Conservation (phyloP, 1,139 yeast genomes). For the Pneumocystis carinii region DNA sequence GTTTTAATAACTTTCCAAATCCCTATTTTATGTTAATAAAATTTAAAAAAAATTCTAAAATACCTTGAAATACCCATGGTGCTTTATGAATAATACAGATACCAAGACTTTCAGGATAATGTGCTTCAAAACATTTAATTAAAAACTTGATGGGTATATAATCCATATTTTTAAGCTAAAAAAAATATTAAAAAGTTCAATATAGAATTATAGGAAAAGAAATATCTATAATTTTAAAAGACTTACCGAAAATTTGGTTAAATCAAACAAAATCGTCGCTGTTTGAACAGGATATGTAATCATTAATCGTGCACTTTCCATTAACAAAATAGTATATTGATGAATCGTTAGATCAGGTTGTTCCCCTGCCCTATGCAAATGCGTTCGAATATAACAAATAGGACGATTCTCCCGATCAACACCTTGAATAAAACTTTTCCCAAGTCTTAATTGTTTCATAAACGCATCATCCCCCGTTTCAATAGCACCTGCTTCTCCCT, state of each 20-base stretch:
- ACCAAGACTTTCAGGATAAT: constrained; percentile 76
- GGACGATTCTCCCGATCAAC: constrained; percentile 52
- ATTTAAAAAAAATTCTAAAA: not conserved
- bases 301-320: constrained; percentile 55
- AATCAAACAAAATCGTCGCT: constrained; percentile 48
- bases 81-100: constrained; percentile 67
- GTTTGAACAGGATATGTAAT: constrained; percentile 53
- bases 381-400: constrained; percentile 55
- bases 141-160: constrained; percentile 66
- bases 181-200: not conserved
- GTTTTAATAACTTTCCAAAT: constrained; percentile 73
- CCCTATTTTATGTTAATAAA: constrained; percentile 24
- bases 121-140: constrained; percentile 65
- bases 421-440: constrained; percentile 55
- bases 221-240: not conserved
- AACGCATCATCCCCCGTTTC: constrained; percentile 32
- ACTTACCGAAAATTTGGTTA: constrained; percentile 44
- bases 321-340: constrained; percentile 46
- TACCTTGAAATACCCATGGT: constrained; percentile 62
- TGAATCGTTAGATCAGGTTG: constrained; percentile 57
- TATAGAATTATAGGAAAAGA: not conserved
- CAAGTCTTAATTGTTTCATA: constrained; percentile 26
- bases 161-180: constrained; percentile 48
- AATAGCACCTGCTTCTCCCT: constrained; percentile 42
- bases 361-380: constrained; percentile 53